phyloP scores from a whole-genome alignment of 2,329 filamentous ascomycete species.

The Penicillium sp. region DNA sequence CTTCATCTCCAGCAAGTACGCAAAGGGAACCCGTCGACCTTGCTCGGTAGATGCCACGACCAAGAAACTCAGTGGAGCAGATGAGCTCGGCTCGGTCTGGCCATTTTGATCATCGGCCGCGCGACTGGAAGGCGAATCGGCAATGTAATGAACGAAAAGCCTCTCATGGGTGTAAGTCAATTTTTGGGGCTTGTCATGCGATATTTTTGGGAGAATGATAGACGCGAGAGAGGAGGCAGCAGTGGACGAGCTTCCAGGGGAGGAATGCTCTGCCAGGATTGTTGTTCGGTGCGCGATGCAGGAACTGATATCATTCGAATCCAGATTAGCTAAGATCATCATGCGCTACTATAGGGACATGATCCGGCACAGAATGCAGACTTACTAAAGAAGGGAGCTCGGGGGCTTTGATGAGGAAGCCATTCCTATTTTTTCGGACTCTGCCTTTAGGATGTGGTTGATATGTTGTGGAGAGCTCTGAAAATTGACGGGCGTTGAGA shows the following conservation, averaged over 20 bases:
- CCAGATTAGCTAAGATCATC: constrained; percentile 8
- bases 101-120: constrained; percentile 29
- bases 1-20: constrained; percentile 85
- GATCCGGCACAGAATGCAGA: constrained; percentile 7
- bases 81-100: constrained; percentile 48
- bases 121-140: constrained; percentile 67
- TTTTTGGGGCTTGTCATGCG: constrained; percentile 72
- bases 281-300: constrained; percentile 93
- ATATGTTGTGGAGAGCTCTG: not conserved
- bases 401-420: constrained; percentile 62
- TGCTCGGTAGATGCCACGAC: constrained; percentile 77
- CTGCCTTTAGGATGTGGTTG: not conserved
- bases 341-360: not conserved
- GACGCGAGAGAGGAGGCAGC: constrained; percentile 86
- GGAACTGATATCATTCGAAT: constrained; percentile 50
- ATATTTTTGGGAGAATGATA: constrained; percentile 91
- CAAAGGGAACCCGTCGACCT: constrained; percentile 84
- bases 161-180: constrained; percentile 89
- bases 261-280: constrained; percentile 88
- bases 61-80: constrained; percentile 83
- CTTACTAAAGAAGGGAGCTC: constrained; percentile 69
- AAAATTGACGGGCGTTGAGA: not conserved
- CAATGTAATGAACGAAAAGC: constrained; percentile 92
- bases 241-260: constrained; percentile 73
- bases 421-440: constrained; percentile 43